Conservation (phyloP, 176 grass and related monocot genomes). For the Oryza glaberrima region DNA sequence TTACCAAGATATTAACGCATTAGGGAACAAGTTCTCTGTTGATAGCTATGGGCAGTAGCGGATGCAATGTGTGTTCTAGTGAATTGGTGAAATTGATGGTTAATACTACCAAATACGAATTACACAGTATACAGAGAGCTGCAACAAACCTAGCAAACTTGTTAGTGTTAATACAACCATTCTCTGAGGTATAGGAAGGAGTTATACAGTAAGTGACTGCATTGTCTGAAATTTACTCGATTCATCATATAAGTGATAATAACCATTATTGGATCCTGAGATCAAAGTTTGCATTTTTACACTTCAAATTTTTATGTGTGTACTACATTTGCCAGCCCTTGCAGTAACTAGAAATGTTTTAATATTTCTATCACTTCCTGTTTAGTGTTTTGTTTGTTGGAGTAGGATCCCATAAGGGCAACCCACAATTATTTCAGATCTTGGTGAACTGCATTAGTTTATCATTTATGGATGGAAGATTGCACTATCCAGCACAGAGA, state of each 20-base stretch:
- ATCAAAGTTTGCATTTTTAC: conserved; percentile 2
- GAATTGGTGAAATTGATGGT: neutral
- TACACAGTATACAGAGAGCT: conserved; percentile 26
- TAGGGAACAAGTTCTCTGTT: neutral
- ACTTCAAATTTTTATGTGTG: conserved; percentile 32
- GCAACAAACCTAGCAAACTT: conserved; percentile 2
- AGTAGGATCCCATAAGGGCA: conserved; percentile 3
- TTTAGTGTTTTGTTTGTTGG: neutral
- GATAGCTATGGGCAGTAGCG: conserved; percentile 7
- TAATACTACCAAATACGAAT: conserved; percentile 22
- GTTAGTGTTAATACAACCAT: conserved; percentile 14
- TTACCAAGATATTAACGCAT: conserved; percentile 1
- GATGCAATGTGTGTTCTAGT: neutral
- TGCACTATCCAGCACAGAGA: conserved; percentile 6
- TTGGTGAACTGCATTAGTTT: conserved; percentile 16
- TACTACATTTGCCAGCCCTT: neutral
- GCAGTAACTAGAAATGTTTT: neutral
- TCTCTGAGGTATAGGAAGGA: conserved; percentile 13
- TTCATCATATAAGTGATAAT: conserved; percentile 14
- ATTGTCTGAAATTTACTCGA: conserved; percentile 15
- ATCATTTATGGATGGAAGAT: conserved; percentile 28
- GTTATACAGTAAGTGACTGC: neutral
- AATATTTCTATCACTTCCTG: neutral
- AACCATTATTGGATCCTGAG: conserved; percentile 1
- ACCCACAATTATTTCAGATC: conserved; percentile 2